Evolutionary conservation across 225 moss, liverwort and hornwort species (phyloP).

Genomic region (Antitrichia curtipendula): DNA sequence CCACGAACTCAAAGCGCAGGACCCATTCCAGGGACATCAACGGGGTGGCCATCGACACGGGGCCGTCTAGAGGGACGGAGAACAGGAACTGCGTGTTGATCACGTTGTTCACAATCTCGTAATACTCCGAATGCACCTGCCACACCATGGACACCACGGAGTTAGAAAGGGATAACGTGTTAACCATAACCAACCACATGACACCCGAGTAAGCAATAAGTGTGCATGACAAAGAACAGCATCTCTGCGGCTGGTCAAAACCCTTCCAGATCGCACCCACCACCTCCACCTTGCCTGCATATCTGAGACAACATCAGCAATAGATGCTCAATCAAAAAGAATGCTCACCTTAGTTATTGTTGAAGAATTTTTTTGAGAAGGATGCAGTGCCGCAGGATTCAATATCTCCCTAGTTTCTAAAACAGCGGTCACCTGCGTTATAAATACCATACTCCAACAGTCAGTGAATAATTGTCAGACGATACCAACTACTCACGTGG

Average conservation of each 20-base stretch:
- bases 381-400: constrained; percentile 76
- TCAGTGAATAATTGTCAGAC: not conserved
- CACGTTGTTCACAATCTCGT: constrained; percentile 86
- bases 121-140: constrained; percentile 95
- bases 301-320: not conserved
- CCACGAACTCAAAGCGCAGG: constrained; percentile 88
- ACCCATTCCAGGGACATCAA: constrained; percentile 84
- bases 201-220: not conserved
- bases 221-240: no score
- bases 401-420: constrained; percentile 84
- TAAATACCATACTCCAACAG: not conserved
- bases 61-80: constrained; percentile 86
- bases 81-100: constrained; percentile 86
- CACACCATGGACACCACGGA: not conserved
- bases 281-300: not conserved
- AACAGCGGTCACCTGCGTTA: constrained; percentile 60
- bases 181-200: not conserved
- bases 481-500: not conserved
- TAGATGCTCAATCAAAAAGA: not conserved
- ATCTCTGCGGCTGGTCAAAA: not conserved
- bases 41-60: constrained; percentile 73
- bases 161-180: not conserved
- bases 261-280: not conserved
- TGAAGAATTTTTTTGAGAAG: constrained; percentile 77
- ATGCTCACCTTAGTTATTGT: constrained; percentile 66